Percentiles rank a stretch among this genome's conserved stretches.
Conservation (phyloP, 2,329 filamentous ascomycete genomes). For the Exophiala sp. region DNA sequence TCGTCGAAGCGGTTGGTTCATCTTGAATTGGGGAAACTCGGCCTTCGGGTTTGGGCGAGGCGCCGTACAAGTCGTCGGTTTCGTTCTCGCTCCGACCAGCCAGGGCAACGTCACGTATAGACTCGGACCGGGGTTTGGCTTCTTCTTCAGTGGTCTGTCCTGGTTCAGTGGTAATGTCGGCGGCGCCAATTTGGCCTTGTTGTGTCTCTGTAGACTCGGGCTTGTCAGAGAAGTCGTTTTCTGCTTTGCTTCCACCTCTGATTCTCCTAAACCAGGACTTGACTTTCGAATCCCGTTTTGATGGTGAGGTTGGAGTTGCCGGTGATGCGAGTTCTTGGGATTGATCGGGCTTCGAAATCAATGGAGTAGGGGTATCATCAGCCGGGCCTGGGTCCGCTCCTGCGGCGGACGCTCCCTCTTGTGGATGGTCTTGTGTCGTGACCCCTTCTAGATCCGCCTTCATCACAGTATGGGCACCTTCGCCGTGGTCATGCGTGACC, state of each 20-base stretch:
- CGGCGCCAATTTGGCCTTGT: not conserved
- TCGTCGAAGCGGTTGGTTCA: not conserved
- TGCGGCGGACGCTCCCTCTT: not conserved
- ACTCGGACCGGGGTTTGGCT: conserved; percentile 18
- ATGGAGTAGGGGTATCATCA: conserved; percentile 3
- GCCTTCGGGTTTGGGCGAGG: conserved; percentile 11
- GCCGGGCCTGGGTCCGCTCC: conserved; percentile 6
- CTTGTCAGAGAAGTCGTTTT: conserved; percentile 16
- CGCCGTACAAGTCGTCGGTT: conserved; percentile 28
- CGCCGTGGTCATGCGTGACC: conserved; percentile 15
- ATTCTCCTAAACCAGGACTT: conserved; percentile 26
- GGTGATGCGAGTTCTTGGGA: conserved; percentile 12
- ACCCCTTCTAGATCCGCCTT: conserved; percentile 5
- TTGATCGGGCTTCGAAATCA: conserved; percentile 3
- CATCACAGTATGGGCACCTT: conserved; percentile 13
- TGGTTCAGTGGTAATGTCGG: not conserved
- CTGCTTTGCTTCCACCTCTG: conserved; percentile 19
- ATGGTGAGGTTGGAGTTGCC: conserved; percentile 18
- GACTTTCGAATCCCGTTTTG: conserved; percentile 24
- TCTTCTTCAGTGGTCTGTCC: conserved; percentile 8
- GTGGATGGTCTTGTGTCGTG: not conserved
- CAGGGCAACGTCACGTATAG: conserved; percentile 29
- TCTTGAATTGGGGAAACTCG: conserved; percentile 16
- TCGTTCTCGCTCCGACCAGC: conserved; percentile 26
- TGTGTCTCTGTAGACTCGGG: conserved; percentile 1